These are phyloP conservation scores for Cylindrotheca fusiformis DNA, from an alignment of 108 stramenopile genomes.

Conservation along the genomic window DNA sequence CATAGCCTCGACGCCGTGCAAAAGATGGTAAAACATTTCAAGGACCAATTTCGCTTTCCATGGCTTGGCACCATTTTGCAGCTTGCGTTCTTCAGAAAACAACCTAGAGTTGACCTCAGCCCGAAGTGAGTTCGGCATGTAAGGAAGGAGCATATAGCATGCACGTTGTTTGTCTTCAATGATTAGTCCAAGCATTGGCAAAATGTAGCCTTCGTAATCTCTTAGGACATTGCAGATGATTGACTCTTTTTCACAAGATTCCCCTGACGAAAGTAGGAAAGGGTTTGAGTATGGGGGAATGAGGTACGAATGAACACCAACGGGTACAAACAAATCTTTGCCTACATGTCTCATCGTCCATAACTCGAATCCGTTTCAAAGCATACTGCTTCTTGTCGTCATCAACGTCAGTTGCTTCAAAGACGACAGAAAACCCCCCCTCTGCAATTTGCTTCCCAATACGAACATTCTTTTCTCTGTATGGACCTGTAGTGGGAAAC, in stretches of 20 bases:
- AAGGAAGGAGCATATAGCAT: constrained; percentile 84
- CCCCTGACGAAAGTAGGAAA: background rate
- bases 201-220: constrained; percentile 13
- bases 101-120: constrained; percentile 59
- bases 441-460: constrained; percentile 68
- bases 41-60: constrained; percentile 39
- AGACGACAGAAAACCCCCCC: constrained; percentile 74
- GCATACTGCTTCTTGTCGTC: constrained; percentile 32
- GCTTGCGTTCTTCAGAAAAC: too few species aligned
- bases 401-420: constrained; percentile 41
- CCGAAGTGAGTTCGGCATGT: constrained; percentile 48
- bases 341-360: constrained; percentile 51
- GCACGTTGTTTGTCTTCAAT: constrained; percentile 19
- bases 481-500: background rate
- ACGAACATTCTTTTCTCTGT: constrained; percentile 19
- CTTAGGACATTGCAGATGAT: constrained; percentile 1
- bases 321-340: too few species aligned
- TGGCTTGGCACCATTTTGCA: constrained; percentile 6
- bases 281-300: too few species aligned
- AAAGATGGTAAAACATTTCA: constrained; percentile 50
- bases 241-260: background rate
- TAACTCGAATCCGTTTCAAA: constrained; percentile 68
- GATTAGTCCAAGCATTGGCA: constrained; percentile 39
- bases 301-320: too few species aligned
- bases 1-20: constrained; percentile 54